Evolutionary conservation across 257 asterid species (phyloP).

Genomic region (Marsdenia floribunda): DNA sequence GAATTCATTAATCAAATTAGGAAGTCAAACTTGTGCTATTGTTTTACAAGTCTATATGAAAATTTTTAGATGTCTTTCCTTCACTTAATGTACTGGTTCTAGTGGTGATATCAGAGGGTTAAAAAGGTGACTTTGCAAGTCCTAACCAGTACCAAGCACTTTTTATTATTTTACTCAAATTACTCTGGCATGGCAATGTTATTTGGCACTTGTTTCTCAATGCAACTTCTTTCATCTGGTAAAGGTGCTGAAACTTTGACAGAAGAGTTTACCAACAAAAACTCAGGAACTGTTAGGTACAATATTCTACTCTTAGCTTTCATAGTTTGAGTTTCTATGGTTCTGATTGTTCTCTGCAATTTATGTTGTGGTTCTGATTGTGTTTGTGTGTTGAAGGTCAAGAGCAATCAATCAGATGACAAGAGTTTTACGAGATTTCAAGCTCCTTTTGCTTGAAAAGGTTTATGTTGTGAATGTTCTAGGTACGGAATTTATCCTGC

Average conservation of each 20-base stretch:
- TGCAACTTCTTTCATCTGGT: conserved; percentile 23
- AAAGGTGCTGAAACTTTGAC: conserved; percentile 38
- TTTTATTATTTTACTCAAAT: not conserved
- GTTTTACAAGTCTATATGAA: not conserved
- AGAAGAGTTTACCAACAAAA: conserved; percentile 31
- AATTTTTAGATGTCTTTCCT: not conserved
- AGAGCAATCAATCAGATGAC: conserved; percentile 26
- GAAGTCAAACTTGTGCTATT: no score
- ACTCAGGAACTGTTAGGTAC: conserved; percentile 43
- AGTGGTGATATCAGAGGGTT: not conserved
- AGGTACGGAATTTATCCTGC: conserved; percentile 43
- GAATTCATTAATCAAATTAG: not conserved
- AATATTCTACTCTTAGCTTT: conserved; percentile 11
- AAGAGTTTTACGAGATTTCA: conserved; percentile 53
- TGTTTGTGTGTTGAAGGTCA: conserved; percentile 38
- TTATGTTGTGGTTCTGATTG: conserved; percentile 9
- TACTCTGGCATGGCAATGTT: not conserved
- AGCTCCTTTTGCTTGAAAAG: conserved; percentile 58
- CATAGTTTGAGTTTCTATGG: conserved; percentile 3
- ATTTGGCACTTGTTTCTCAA: not conserved
- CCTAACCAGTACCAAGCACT: not conserved
- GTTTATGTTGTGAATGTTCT: conserved; percentile 85
- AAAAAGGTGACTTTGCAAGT: not conserved
- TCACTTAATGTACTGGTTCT: conserved; percentile 1
- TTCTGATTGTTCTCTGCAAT: conserved; percentile 1